Conservation (phyloP, 78 protist genomes). For the Dictyostelium capitatum region DNA sequence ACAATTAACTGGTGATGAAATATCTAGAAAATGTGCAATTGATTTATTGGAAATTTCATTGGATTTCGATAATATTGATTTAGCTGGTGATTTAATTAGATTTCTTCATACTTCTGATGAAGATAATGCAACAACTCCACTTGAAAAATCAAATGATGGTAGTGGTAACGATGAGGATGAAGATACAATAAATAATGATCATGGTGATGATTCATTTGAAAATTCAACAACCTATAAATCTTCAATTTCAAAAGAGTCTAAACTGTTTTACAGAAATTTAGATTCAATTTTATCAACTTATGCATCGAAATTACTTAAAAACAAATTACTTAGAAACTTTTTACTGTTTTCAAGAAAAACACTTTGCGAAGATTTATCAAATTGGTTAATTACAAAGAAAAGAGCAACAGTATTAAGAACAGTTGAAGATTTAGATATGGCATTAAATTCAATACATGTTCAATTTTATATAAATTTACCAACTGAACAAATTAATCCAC, state of each 20-base stretch:
- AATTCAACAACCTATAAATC: not conserved
- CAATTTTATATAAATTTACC: constrained; percentile 71
- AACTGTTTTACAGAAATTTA: not conserved
- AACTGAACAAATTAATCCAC: not conserved
- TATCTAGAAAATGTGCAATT: constrained; percentile 56
- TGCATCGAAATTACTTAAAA: constrained; percentile 39
- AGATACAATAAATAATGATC: too few relatives aligned
- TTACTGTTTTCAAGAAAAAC: constrained; percentile 59
- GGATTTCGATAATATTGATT: constrained; percentile 78
- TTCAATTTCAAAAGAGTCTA: not conserved
- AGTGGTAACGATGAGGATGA: constrained; percentile 7
- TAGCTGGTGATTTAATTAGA: constrained; percentile 80
- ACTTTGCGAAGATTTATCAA: not conserved
- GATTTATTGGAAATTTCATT: constrained; percentile 73
- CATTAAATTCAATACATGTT: constrained; percentile 69
- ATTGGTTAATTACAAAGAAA: constrained; percentile 21
- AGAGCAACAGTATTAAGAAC: constrained; percentile 64
- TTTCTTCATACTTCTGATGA: constrained; percentile 80
- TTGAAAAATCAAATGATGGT: not conserved
- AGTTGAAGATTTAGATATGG: constrained; percentile 70
- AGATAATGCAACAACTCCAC: constrained; percentile 27
- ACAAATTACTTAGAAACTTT: constrained; percentile 52
- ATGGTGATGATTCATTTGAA: not conserved
- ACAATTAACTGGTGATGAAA: constrained; percentile 19
- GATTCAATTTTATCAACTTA: constrained; percentile 38